These are phyloP conservation scores for Rhizoclosmatium globosum DNA, from an alignment of 192 early-diverging fungal species.

Conservation along the genomic window DNA sequence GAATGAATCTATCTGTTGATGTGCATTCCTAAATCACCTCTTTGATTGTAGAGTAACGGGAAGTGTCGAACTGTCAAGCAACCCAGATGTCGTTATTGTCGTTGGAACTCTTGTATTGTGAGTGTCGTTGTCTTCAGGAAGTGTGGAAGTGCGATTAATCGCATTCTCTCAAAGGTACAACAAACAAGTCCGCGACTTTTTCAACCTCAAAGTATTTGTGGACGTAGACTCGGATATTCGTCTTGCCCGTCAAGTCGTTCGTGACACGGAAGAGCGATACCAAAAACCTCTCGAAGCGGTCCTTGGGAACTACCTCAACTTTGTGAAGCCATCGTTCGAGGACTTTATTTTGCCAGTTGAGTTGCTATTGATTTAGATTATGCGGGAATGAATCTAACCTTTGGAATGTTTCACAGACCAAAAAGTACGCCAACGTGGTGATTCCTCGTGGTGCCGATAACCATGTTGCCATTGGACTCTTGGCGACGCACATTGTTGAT, in stretches of 20 bases:
- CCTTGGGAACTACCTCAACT: slow-evolving; percentile 73
- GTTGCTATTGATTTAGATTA: too few relatives aligned
- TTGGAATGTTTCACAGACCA: slow-evolving; percentile 39
- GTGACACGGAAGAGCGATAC: slow-evolving; percentile 49
- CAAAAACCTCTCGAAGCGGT: slow-evolving; percentile 58
- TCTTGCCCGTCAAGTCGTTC: slow-evolving; percentile 58
- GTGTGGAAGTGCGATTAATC: background rate
- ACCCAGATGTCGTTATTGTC: slow-evolving; percentile 75
- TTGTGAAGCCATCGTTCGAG: slow-evolving; percentile 88
- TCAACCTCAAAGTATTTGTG: slow-evolving; percentile 78
- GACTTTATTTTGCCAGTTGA: slow-evolving; percentile 84
- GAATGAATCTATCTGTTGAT: slow-evolving; percentile 17
- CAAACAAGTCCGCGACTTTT: slow-evolving; percentile 64
- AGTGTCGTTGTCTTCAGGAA: too few relatives aligned
- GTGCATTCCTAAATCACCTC: background rate
- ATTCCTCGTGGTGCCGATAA: slow-evolving; percentile 58
- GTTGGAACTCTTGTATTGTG: slow-evolving; percentile 79
- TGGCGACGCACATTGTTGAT: slow-evolving; percentile 52
- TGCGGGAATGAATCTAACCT: too few relatives aligned
- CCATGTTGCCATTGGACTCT: slow-evolving; percentile 52
- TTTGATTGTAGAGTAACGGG: slow-evolving; percentile 34
- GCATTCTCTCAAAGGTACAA: slow-evolving; percentile 56
- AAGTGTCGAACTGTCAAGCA: slow-evolving; percentile 29
- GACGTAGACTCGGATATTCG: slow-evolving; percentile 85
- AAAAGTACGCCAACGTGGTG: slow-evolving; percentile 57